A percentile compares a stretch with the other conserved stretches of the same genome.
phyloP scores from a whole-genome alignment of 768 basidiomycete genomes.

The Sporobolomyces pararoseus region DNA sequence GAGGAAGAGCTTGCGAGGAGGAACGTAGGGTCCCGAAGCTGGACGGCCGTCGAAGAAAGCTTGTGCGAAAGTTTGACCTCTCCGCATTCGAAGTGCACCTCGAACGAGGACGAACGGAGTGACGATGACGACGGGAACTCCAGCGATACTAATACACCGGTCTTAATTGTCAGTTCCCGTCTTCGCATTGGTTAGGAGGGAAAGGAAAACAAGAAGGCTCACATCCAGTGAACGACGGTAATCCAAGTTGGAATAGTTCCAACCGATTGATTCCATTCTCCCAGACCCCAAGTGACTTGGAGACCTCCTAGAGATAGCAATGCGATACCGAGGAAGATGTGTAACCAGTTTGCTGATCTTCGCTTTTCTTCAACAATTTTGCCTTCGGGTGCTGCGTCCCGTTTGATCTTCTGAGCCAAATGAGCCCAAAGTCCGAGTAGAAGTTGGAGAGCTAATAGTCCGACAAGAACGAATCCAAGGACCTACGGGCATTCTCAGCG shows the following conservation, averaged over 20 bases:
- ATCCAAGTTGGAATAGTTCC: slow-evolving; percentile 3
- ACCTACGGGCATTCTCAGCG: slow-evolving; percentile 7
- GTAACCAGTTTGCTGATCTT: background rate
- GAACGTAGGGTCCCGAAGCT: background rate
- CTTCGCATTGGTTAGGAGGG: no score
- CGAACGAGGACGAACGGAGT: slow-evolving; percentile 23
- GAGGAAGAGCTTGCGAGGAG: slow-evolving; percentile 27
- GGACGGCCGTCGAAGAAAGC: slow-evolving; percentile 17
- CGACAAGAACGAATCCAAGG: slow-evolving; percentile 22
- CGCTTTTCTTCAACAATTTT: background rate
- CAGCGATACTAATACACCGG: slow-evolving; percentile 6
- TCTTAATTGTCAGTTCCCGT: background rate
- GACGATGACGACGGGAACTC: slow-evolving; percentile 11
- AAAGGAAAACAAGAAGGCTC: background rate
- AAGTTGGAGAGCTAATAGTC: background rate
- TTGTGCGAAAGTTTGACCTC: slow-evolving; percentile 12
- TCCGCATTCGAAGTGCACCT: slow-evolving; percentile 4
- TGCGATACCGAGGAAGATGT: slow-evolving; percentile 20
- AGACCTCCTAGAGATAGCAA: slow-evolving; percentile 16
- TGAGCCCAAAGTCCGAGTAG: slow-evolving; percentile 2
- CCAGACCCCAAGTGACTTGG: slow-evolving; percentile 28
- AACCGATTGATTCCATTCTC: background rate
- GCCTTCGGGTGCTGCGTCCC: background rate
- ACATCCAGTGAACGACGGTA: slow-evolving; percentile 12
- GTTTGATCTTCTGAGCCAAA: slow-evolving; percentile 2